Base-by-base conservation (phyloP, 2,329 filamentous ascomycete genomes). In the Penicillium freii region DNA sequence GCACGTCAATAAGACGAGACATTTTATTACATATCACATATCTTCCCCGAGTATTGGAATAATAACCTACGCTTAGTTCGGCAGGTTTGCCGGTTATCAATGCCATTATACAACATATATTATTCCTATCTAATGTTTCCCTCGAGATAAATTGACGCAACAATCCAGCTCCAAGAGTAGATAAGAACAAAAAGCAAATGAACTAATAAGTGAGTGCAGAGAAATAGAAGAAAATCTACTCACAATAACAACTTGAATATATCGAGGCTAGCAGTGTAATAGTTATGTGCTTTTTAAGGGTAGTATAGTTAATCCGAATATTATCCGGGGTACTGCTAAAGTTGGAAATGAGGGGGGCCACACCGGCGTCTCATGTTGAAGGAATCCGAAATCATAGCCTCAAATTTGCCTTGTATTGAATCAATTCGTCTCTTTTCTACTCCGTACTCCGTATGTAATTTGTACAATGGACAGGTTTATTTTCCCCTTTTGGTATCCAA, bases 331-430 rank as follows among this genome's bases (percentile, higher is more conserved):
- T 15, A 33, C 21, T 10, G 7, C 5, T 13, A 34, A 34, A 13
- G 13, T 34, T 42, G 48, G 54, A 52, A 52, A 53, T 56, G 54
- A 56, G 27, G 40, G 27, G 54, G 34, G 36, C 15, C n/a, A 51
- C 48, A 46, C 49, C 49, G 42, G 42, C 9, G 54, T 56, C 34
- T 52, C 48, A 52, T 60, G 58, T 45, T 57, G 51, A 60, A 50
- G 52, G 21, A 59, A 39, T 38, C 45, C 47, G 49, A 50, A 45
- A 34, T 48, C 36, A 19, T 15, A 39, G 23, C 23, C n/a, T 31
- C 25, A 17, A 21, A 42, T 21, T 31, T 7, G 5, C 8, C 25
- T 19, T 13, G 33, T n/a, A 36, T 17, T 15, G 40, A 42, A 43
- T 27, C 23, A 27, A 44, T 44, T 29, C 3, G n/a, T n/a, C 8